Evolutionary conservation across 164 flowering plant species (phyloP).

Genomic region (Houttuynia cordata): DNA sequence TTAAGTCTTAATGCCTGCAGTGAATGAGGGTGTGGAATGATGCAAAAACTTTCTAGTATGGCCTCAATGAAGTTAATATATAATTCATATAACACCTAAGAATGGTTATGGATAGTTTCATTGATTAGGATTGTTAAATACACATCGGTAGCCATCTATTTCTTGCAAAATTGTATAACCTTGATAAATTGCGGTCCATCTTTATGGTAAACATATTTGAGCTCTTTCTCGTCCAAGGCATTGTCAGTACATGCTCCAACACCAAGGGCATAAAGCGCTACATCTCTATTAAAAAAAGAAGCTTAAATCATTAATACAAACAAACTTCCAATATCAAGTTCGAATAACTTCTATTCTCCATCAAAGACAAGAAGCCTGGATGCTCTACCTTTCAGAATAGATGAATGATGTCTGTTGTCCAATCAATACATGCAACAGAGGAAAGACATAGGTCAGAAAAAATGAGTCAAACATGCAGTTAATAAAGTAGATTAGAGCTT

Average conservation of each 20-base stretch:
- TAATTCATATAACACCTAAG: background rate
- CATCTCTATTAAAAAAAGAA: slow-evolving; percentile 48
- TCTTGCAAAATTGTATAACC: slow-evolving; percentile 22
- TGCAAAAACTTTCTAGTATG: background rate
- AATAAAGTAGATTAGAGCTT: too few relatives aligned
- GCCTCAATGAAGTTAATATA: background rate
- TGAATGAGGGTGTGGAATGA: background rate
- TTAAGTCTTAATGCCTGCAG: background rate
- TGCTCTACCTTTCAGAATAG: slow-evolving; percentile 51
- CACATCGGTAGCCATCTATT: background rate
- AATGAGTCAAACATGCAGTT: background rate
- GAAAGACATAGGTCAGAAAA: background rate
- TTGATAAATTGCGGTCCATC: slow-evolving; percentile 55
- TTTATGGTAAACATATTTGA: slow-evolving; percentile 76
- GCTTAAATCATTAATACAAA: background rate
- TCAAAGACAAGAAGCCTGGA: background rate
- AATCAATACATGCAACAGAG: slow-evolving; percentile 4
- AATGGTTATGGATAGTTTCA: background rate
- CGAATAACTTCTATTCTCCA: background rate
- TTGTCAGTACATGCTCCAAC: slow-evolving; percentile 73
- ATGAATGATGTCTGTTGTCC: slow-evolving; percentile 30
- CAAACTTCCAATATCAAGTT: background rate
- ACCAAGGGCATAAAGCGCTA: slow-evolving; percentile 79
- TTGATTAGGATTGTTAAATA: background rate
- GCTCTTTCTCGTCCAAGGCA: slow-evolving; percentile 69